Evolutionary conservation across 2,329 filamentous ascomycete genomes (phyloP), one percentile per base, ranked within the genome.

Genomic region (Talaromyces sp.): DNA sequence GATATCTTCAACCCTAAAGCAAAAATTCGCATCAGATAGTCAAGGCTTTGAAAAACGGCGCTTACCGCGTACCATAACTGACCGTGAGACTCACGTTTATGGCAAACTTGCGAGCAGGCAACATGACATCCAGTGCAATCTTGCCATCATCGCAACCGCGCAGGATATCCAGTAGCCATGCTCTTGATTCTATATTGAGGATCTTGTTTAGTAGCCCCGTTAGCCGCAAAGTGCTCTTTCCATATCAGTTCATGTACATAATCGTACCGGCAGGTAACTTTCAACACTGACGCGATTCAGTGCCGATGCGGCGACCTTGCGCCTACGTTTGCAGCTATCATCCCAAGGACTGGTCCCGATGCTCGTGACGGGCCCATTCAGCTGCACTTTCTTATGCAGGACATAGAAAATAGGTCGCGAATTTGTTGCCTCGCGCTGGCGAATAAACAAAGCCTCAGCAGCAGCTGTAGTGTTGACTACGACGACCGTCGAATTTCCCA

Each of bases 321-420:
- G 38, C 31, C 59, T 17, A 32, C 49, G 31, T 49, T 62, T 62
- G 50, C 55, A 59, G 52, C 56, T 59, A 21, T 62, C 56, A 21
- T 46, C 31, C 56, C 55, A 59, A 4, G 59, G 59, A 31, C 56
- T 58, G 4, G 59, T 62, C 4, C 59, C 59, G 50, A 62, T 62
- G 26, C 56, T 62, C 10, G 59, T 51, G 27, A 54, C 43, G 1
- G 43, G 43, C 9, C 43, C 56, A 38, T 57, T 52, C 19, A 43
- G 50, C 38, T 49, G 49, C 29, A 58, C 56, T 7, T 73, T 72
- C 64, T 78, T 78, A 56, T 79, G 77, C 61, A 79, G 78, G 1
- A 77, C 78, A 68, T 77, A 78, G 58, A 79, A 77, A 6, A 78
- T 74, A 0, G 77, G 77, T 26, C 76, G 67, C 7, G 73, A 75